Conservation (phyloP, 192 early-diverging fungal species). For the Backusella macrospora region DNA sequence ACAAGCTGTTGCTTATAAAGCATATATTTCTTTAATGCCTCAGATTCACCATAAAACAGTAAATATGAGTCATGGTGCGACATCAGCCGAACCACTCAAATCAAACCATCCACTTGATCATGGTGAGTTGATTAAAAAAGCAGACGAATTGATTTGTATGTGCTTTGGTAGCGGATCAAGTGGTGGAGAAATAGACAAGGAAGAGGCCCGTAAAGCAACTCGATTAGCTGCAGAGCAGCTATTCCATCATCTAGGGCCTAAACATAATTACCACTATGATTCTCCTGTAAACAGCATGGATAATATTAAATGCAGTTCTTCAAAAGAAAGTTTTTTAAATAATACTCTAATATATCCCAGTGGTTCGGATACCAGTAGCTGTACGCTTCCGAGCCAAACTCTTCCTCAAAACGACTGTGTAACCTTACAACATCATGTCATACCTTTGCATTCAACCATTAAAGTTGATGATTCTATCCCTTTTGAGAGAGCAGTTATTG, state of each 20-base stretch:
- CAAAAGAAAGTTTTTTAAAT: neutral
- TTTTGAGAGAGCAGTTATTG: neutral
- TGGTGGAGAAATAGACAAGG: neutral
- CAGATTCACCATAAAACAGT: conserved; percentile 7
- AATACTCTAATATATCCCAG: neutral
- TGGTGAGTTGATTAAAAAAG: neutral
- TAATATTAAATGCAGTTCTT: neutral
- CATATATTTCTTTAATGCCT: neutral
- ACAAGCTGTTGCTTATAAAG: conserved; percentile 1
- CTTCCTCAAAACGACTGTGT: neutral
- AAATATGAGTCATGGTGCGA: neutral
- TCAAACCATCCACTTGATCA: neutral
- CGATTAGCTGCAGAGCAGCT: neutral
- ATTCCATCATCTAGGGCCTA: neutral
- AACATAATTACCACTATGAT: neutral
- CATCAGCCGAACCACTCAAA: conserved; percentile 1
- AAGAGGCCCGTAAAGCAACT: neutral
- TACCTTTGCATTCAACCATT: neutral
- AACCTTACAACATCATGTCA: neutral
- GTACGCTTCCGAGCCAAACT: neutral
- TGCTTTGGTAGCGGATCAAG: neutral
- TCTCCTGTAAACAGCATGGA: neutral
- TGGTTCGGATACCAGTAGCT: neutral
- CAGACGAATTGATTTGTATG: conserved; percentile 7
- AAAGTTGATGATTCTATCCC: neutral